Evolutionary conservation across 2,329 filamentous ascomycete genomes (phyloP).

Genomic region (Paecilomyces formosus): DNA sequence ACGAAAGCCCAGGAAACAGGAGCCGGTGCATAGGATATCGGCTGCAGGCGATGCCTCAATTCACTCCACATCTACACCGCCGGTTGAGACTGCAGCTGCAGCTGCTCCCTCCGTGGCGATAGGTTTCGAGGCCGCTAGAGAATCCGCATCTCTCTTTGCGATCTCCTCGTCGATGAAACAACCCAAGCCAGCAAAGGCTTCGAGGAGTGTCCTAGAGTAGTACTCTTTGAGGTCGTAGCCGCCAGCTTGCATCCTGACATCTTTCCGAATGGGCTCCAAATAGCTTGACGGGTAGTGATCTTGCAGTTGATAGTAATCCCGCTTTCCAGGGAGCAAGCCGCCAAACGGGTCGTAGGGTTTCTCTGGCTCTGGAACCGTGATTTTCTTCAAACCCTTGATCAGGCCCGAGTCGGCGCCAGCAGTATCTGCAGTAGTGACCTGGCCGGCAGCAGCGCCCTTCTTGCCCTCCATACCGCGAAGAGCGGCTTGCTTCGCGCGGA

Average conservation of each 20-base stretch:
- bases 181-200: conserved; percentile 82
- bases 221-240: conserved; percentile 82
- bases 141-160: conserved; percentile 19
- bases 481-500: conserved; percentile 38
- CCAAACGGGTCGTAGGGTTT: conserved; percentile 84
- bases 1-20: not conserved
- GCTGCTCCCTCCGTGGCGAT: conserved; percentile 21
- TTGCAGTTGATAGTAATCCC: conserved; percentile 63
- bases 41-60: not conserved
- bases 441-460: conserved; percentile 14
- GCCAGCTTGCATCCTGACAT: conserved; percentile 62
- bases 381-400: conserved; percentile 73
- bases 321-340: conserved; percentile 55
- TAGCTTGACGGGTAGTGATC: conserved; percentile 68
- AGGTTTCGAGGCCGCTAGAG: conserved; percentile 13
- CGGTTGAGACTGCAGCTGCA: conserved; percentile 14
- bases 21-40: not conserved
- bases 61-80: not conserved
- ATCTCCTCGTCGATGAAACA: conserved; percentile 78
- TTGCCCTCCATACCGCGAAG: conserved; percentile 26
- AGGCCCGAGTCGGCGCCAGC: conserved; percentile 33
- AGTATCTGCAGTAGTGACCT: conserved; percentile 14
- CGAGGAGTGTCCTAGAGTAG: conserved; percentile 70
- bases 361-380: conserved; percentile 54
- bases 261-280: conserved; percentile 59